These are phyloP conservation scores for Didymella pomorum DNA, from an alignment of 2,329 filamentous ascomycete species.

Conservation along the genomic window DNA sequence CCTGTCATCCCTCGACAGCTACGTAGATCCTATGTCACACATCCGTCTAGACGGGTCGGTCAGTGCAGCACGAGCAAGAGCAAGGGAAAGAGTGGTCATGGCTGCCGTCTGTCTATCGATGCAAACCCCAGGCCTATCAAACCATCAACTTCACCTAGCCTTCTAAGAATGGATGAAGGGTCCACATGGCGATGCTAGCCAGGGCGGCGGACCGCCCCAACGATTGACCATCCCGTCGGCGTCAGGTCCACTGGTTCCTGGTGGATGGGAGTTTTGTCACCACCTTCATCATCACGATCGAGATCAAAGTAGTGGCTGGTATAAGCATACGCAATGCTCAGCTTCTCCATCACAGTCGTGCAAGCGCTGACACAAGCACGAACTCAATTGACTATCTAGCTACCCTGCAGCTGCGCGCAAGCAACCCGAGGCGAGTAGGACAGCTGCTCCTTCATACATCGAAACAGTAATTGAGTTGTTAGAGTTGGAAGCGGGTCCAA, in stretches of 20 bases:
- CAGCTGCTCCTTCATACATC: neutral
- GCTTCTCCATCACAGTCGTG: neutral
- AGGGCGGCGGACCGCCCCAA: neutral
- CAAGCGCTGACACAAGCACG: neutral
- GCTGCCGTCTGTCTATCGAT: neutral
- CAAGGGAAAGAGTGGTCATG: neutral
- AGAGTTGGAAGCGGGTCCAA: neutral
- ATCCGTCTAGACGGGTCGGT: neutral
- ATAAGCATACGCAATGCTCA: neutral
- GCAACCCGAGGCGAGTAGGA: neutral
- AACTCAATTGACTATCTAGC: neutral
- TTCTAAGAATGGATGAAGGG: neutral
- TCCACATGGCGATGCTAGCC: constrained; percentile 5
- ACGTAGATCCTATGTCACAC: neutral
- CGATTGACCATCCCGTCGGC: constrained; percentile 10
- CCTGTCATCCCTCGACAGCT: neutral
- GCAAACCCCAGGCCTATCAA: neutral
- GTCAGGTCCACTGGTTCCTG: constrained; percentile 12
- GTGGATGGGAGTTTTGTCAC: constrained; percentile 4
- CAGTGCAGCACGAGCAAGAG: constrained; percentile 7
- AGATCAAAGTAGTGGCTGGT: constrained; percentile 1
- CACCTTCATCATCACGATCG: neutral
- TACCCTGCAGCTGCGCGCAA: neutral
- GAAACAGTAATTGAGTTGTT: neutral
- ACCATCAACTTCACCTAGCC: neutral